Conservation (phyloP, 495 filamentous ascomycete species). For the Tetracladium marchalianum region DNA sequence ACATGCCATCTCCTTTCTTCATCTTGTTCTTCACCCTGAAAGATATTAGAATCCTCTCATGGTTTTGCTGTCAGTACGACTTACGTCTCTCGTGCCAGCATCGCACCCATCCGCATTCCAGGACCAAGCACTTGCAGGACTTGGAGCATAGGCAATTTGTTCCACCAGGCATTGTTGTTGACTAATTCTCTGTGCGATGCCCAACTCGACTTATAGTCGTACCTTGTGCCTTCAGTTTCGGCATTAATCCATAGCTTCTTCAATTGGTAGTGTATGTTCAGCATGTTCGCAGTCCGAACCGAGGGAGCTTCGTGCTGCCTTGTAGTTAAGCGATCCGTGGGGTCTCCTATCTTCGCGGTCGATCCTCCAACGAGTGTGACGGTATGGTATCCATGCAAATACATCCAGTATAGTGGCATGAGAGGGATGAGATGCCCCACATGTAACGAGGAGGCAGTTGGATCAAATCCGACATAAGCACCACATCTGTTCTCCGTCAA, state of each 20-base stretch:
- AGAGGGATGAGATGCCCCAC: conserved; percentile 87
- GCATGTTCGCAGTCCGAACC: conserved; percentile 57
- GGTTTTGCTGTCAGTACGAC: conserved; percentile 22
- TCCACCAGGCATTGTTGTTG: conserved; percentile 80
- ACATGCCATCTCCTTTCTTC: conserved; percentile 77
- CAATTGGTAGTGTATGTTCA: conserved; percentile 70
- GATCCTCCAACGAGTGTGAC: conserved; percentile 74
- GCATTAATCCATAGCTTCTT: conserved; percentile 69
- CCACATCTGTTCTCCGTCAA: conserved; percentile 62
- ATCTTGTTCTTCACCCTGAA: conserved; percentile 72
- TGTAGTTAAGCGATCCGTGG: conserved; percentile 61
- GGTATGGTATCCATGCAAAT: conserved; percentile 68
- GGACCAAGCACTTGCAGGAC: conserved; percentile 61
- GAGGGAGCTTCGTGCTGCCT: conserved; percentile 46
- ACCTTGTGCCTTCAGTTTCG: conserved; percentile 44
- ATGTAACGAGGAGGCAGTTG: conserved; percentile 84
- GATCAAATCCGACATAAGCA: conserved; percentile 85
- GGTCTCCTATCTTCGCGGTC: conserved; percentile 82
- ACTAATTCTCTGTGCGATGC: conserved; percentile 53
- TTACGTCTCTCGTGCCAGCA: conserved; percentile 86
- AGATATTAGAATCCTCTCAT: background rate
- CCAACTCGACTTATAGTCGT: conserved; percentile 51
- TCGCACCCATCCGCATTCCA: conserved; percentile 65
- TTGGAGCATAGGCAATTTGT: conserved; percentile 55
- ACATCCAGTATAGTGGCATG: conserved; percentile 92